These are phyloP conservation scores for Misopates orontium DNA, from an alignment of 257 asterid species.

Conservation along the genomic window DNA sequence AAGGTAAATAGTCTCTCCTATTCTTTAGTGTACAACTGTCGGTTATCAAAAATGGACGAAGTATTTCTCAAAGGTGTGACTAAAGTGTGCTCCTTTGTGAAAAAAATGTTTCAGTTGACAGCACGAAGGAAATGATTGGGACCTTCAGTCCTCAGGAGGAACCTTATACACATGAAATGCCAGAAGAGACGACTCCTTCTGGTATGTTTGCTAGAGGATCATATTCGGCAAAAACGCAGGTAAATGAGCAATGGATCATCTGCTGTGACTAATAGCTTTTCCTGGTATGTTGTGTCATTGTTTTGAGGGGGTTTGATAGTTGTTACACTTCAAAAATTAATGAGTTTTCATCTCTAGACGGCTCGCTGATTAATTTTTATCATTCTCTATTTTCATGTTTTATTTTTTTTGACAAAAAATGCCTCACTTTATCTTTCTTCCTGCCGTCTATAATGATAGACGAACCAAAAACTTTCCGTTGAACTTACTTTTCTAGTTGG, in stretches of 20 bases:
- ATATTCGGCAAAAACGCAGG: constrained; percentile 91
- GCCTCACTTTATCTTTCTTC: too few species aligned
- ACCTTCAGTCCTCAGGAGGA: constrained; percentile 95
- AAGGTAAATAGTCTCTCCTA: constrained; percentile 38
- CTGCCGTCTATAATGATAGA: too few species aligned
- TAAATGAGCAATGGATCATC: constrained; percentile 11
- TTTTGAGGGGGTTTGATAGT: too few species aligned
- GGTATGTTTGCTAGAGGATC: constrained; percentile 95
- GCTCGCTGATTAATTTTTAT: too few species aligned
- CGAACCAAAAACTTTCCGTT: too few species aligned
- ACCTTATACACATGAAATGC: constrained; percentile 87
- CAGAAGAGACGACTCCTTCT: constrained; percentile 90
- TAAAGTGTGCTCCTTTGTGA: background rate
- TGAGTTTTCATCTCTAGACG: too few species aligned
- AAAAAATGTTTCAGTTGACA: constrained; percentile 59
- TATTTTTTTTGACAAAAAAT: too few species aligned
- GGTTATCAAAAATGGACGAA: background rate
- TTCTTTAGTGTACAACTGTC: background rate
- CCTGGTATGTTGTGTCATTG: too few species aligned
- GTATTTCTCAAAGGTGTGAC: background rate
- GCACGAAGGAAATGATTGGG: constrained; percentile 92
- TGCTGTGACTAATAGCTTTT: background rate
- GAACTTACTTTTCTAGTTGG: too few species aligned
- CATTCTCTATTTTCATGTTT: too few species aligned
- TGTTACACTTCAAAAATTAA: too few species aligned